Conservation (phyloP, 2,329 filamentous ascomycete genomes). For the Cladorrhinum sp. region DNA sequence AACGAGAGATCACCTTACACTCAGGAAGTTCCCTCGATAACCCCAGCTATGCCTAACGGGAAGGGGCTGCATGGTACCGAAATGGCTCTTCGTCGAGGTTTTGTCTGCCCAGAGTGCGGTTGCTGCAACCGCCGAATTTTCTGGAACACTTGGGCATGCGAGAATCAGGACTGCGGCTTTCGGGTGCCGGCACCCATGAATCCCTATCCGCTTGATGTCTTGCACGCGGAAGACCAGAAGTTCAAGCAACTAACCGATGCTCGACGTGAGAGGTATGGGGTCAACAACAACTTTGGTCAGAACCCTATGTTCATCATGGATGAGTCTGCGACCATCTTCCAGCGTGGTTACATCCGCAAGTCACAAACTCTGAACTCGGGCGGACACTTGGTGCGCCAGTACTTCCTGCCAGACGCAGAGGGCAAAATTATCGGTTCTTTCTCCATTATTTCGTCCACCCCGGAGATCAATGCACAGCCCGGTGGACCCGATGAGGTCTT, state of each 20-base stretch:
- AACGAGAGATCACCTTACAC: conserved; percentile 47
- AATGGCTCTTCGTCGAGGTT: conserved; percentile 55
- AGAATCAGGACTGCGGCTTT: conserved; percentile 38
- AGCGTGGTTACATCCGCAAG: conserved; percentile 9
- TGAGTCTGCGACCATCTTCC: conserved; percentile 13
- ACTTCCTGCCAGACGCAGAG: conserved; percentile 44
- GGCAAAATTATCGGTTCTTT: conserved; percentile 47
- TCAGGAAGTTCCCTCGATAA: conserved; percentile 34
- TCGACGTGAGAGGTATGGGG: background rate
- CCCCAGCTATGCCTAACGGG: conserved; percentile 37
- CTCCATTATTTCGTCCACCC: conserved; percentile 56
- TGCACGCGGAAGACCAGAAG: conserved; percentile 18
- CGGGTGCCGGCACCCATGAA: conserved; percentile 40
- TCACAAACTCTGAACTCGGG: conserved; percentile 14
- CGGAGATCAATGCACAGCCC: conserved; percentile 45
- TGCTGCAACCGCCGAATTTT: conserved; percentile 58
- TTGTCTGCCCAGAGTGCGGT: conserved; percentile 63
- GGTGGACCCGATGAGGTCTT: conserved; percentile 64
- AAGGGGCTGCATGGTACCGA: conserved; percentile 45
- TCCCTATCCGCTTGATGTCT: conserved; percentile 16
- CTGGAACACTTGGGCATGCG: conserved; percentile 64
- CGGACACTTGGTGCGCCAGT: conserved; percentile 36
- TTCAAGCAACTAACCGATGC: background rate
- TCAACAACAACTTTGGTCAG: background rate
- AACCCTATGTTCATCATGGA: background rate